Evolutionary conservation across 176 grass and related monocot genomes (phyloP).

Genomic region (Rhynchospora pubera): DNA sequence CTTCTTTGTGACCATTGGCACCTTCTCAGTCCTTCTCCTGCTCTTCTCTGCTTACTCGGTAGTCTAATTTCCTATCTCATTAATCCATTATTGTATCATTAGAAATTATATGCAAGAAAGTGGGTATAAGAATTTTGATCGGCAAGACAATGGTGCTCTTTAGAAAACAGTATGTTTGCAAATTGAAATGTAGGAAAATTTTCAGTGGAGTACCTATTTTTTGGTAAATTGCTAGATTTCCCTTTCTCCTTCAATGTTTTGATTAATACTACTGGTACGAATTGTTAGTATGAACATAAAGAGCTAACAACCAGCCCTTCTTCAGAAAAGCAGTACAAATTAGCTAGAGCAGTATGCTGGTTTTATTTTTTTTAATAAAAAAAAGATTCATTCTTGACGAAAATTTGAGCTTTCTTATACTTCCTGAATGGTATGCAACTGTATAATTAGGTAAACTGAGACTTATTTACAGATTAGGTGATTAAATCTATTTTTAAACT

Average conservation of each 20-base stretch:
- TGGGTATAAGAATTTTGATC: not conserved
- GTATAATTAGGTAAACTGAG: not conserved
- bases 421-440: not conserved
- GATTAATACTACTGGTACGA: not conserved
- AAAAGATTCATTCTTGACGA: not conserved
- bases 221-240: not conserved
- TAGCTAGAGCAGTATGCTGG: not conserved
- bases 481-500: not conserved
- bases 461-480: not conserved
- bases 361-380: too few species aligned
- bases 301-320: not conserved
- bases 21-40: constrained; percentile 11
- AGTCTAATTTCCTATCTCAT: not conserved
- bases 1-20: constrained; percentile 7
- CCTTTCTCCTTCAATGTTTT: not conserved
- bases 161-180: not conserved
- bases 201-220: not conserved
- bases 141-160: not conserved
- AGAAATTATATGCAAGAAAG: not conserved
- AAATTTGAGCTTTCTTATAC: not conserved
- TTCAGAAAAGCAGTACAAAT: not conserved
- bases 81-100: not conserved
- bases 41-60: constrained; percentile 27
- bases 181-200: not conserved
- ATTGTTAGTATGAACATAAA: not conserved